Conservation (phyloP, 2,329 filamentous ascomycete genomes). For the Clonostachys rosea region DNA sequence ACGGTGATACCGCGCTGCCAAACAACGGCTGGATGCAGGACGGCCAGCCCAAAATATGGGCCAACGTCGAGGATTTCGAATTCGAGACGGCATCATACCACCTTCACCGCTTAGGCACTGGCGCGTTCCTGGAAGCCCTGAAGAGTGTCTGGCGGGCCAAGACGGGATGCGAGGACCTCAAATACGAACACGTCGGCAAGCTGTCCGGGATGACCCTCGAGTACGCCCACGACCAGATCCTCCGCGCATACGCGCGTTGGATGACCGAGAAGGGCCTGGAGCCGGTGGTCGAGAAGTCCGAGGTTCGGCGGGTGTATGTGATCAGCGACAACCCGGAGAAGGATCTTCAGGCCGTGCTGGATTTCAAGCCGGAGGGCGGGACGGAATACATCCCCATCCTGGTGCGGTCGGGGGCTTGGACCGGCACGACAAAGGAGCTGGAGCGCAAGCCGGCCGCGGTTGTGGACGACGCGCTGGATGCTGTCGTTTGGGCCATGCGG, state of each 20-base stretch:
- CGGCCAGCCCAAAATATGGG: conserved; percentile 76
- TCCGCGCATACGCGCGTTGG: conserved; percentile 38
- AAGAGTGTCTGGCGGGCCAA: conserved; percentile 73
- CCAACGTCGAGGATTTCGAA: conserved; percentile 84
- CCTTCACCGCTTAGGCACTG: conserved; percentile 83
- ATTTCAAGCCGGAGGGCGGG: conserved; percentile 60
- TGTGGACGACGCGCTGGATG: conserved; percentile 70
- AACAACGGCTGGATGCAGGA: conserved; percentile 81
- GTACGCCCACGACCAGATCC: conserved; percentile 70
- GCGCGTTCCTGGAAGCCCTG: conserved; percentile 80
- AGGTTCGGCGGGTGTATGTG: conserved; percentile 81
- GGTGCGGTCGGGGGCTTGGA: conserved; percentile 76
- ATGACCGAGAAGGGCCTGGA: conserved; percentile 15
- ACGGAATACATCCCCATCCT: conserved; percentile 76
- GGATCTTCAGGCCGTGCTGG: conserved; percentile 85
- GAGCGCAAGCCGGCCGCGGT: conserved; percentile 53
- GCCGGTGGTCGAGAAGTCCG: conserved; percentile 8
- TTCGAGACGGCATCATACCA: conserved; percentile 80
- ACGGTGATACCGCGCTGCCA: conserved; percentile 58
- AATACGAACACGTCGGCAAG: conserved; percentile 74
- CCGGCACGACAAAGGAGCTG: conserved; percentile 14
- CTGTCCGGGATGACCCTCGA: conserved; percentile 73
- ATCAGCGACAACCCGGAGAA: conserved; percentile 86
- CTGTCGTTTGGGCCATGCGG: conserved; percentile 71
- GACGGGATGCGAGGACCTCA: conserved; percentile 58